Base-by-base conservation (phyloP, 1,139 yeast genomes). In the Yamadazyma conglobata region DNA sequence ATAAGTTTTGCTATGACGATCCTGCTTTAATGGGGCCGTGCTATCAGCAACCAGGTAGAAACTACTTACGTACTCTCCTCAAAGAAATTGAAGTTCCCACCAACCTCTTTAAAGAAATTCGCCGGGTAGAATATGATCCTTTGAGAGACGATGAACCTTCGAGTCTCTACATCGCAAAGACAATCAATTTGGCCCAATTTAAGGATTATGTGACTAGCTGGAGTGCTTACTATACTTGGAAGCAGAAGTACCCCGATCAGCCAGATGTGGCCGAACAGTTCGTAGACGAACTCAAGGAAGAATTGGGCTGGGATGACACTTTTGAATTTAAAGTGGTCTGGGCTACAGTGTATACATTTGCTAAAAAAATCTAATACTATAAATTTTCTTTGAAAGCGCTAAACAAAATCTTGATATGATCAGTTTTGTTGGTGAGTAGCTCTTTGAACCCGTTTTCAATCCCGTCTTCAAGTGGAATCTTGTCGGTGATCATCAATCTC, bases 41-140 rank as follows among this genome's bases (percentile, higher is more conserved):
- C 45, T 85, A 88, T 82, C 77, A 79, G 42, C 77, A 79, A 40
- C 93, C 94, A 0, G 94, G 94, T 3, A 68, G 85, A 36, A 44
- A 58, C 16, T 61, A 62, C 15, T 58, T 84, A 16, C 54, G 80
- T 16, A 48, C 60, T 7, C 58, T 75, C 39, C 58, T 70, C 47
- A 56, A 53, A 15, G 71, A 67, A 9, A 51, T 57, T 8, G 40
- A 59, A n/a, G 62, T 73, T 0, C 75, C 80, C 5, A 22, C 33
- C 0, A 54, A 52, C 1, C 43, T 56, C 12, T 79, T 63, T 43
- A 40, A 50, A 4, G 66, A 74, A 42, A 52, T 76, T 6, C 46
- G 54, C 12, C 55, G 66, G 26, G 57, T 51, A 23, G 64, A 64
- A 28, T 69, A 61, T 39, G 48, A 58, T 18, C 69, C 70, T 0